Evolutionary conservation across 805 yeast genomes (phyloP).

Genomic region (Ascoidea asiatica): DNA sequence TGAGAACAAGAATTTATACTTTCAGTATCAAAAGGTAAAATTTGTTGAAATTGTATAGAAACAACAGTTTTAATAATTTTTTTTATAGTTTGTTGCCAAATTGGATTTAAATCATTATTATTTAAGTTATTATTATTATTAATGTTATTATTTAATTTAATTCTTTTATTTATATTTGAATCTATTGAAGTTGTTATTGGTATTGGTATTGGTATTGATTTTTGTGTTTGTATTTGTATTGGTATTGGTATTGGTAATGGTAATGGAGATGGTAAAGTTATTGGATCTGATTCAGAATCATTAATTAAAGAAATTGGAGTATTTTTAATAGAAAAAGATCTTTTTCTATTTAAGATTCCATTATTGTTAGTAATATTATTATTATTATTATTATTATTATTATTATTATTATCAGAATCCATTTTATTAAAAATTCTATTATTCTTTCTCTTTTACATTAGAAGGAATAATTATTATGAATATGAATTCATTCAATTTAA

Average conservation of each 20-base stretch:
- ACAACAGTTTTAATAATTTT: slow-evolving; percentile 77
- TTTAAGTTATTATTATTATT: too few relatives aligned
- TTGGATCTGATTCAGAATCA: neutral
- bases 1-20: slow-evolving; percentile 57
- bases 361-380: too few relatives aligned
- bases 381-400: too few relatives aligned
- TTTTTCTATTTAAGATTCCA: too few relatives aligned
- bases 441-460: too few relatives aligned
- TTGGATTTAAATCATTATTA: slow-evolving; percentile 21
- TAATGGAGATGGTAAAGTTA: neutral
- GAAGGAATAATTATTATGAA: too few relatives aligned
- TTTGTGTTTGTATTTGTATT: neutral
- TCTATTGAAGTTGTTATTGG: neutral
- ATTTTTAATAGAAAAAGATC: too few relatives aligned
- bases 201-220: neutral
- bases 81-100: slow-evolving; percentile 74
- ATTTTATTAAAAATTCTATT: too few relatives aligned
- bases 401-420: too few relatives aligned
- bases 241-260: neutral
- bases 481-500: too few relatives aligned
- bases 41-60: slow-evolving; percentile 77
- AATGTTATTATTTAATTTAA: neutral
- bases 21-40: slow-evolving; percentile 76
- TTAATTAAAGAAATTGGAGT: neutral
- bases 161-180: too few relatives aligned